Conservation (phyloP, 768 basidiomycete species). For the Cyclocybe cylindracea region DNA sequence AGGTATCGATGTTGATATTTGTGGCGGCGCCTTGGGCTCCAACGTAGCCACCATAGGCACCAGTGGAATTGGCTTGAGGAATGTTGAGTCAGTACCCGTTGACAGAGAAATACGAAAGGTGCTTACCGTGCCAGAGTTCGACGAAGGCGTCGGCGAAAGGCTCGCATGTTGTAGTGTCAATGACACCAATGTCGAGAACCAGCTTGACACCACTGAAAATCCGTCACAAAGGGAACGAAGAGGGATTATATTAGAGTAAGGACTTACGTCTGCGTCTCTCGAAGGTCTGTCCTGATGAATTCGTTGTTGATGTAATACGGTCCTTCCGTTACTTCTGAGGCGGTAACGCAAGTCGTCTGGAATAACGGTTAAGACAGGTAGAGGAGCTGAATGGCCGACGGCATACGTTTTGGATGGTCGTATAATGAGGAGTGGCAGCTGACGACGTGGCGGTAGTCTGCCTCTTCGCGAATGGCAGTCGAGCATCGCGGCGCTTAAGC, state of each 20-base stretch:
- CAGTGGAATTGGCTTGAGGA: constrained; percentile 24
- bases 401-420: constrained; percentile 1
- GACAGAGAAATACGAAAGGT: background rate
- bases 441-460: background rate
- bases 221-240: too few species aligned
- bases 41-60: constrained; percentile 26
- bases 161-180: constrained; percentile 37
- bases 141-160: constrained; percentile 35
- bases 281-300: constrained; percentile 23
- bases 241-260: background rate
- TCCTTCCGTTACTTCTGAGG: background rate
- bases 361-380: background rate
- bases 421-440: constrained; percentile 2
- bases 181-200: constrained; percentile 36
- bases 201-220: constrained; percentile 28
- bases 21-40: background rate
- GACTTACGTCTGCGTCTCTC: constrained; percentile 23
- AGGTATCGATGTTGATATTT: constrained; percentile 24
- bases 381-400: background rate
- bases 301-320: constrained; percentile 29
- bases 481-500: background rate
- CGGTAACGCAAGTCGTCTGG: background rate
- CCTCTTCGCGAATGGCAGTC: background rate
- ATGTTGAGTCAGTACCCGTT: background rate
- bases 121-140: constrained; percentile 33